phyloP scores from a whole-genome alignment of 495 filamentous ascomycete species.

The Trichodelitschia bisporula region DNA sequence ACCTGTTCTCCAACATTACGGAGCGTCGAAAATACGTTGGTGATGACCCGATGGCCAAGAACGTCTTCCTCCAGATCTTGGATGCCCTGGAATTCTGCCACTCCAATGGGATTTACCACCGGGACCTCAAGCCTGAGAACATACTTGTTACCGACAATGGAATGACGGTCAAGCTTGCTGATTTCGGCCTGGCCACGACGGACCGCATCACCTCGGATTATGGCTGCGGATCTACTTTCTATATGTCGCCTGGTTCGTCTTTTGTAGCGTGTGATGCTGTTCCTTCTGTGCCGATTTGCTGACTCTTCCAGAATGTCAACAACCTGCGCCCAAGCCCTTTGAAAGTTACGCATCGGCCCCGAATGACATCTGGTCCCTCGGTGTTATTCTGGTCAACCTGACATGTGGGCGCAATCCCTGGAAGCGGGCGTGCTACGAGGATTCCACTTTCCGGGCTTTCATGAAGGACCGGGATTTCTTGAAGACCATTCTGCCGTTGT shows the following conservation, averaged over 20 bases:
- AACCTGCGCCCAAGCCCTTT: conserved; percentile 50
- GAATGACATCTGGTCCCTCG: conserved; percentile 95
- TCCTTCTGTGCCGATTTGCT: neutral
- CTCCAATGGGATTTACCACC: conserved; percentile 78
- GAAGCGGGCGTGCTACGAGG: conserved; percentile 81
- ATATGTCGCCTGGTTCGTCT: conserved; percentile 89
- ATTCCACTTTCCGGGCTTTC: conserved; percentile 89
- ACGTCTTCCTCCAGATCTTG: conserved; percentile 83
- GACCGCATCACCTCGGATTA: conserved; percentile 75
- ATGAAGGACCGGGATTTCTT: conserved; percentile 69
- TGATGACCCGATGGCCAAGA: conserved; percentile 71
- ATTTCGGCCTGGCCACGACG: conserved; percentile 84
- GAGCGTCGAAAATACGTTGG: conserved; percentile 80
- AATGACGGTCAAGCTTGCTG: conserved; percentile 78
- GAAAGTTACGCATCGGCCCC: conserved; percentile 73
- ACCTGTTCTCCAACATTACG: conserved; percentile 92
- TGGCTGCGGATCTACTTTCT: conserved; percentile 95
- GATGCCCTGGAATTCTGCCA: conserved; percentile 96
- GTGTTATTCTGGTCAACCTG: conserved; percentile 91
- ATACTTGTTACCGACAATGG: conserved; percentile 76
- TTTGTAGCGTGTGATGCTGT: conserved; percentile 1
- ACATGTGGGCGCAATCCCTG: conserved; percentile 97
- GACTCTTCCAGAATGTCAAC: conserved; percentile 59
- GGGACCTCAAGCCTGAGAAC: conserved; percentile 97
- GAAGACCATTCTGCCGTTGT: conserved; percentile 77